These are phyloP conservation scores for Aulographum hederae DNA, from an alignment of 2,329 filamentous ascomycete genomes.

Conservation along the genomic window DNA sequence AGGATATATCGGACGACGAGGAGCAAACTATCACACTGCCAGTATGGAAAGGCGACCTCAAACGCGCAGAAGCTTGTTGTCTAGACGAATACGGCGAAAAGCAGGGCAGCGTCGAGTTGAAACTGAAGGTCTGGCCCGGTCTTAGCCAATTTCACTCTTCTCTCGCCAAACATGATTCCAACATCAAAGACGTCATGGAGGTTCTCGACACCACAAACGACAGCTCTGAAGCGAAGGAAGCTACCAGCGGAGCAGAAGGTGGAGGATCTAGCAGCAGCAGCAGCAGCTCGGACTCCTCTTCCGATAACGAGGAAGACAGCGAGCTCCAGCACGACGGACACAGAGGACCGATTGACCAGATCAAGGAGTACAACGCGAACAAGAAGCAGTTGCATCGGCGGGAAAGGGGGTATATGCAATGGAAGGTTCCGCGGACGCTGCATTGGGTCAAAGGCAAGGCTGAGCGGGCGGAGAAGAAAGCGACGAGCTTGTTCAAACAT, in stretches of 20 bases:
- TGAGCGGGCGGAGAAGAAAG: slow-evolving; percentile 27
- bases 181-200: slow-evolving; percentile 43
- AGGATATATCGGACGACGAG: slow-evolving; percentile 51
- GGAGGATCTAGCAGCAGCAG: slow-evolving; percentile 1
- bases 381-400: slow-evolving; percentile 42
- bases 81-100: slow-evolving; percentile 37
- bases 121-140: slow-evolving; percentile 41
- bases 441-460: slow-evolving; percentile 43
- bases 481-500: slow-evolving; percentile 35
- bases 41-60: slow-evolving; percentile 49
- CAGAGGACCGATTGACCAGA: slow-evolving; percentile 29
- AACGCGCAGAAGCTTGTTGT: slow-evolving; percentile 30
- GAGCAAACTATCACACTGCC: slow-evolving; percentile 37
- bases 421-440: slow-evolving; percentile 34
- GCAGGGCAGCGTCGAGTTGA: slow-evolving; percentile 39
- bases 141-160: slow-evolving; percentile 39
- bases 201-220: slow-evolving; percentile 43
- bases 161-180: slow-evolving; percentile 34
- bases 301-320: slow-evolving; percentile 9
- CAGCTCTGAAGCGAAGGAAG: slow-evolving; percentile 22
- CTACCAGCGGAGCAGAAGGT: slow-evolving; percentile 10
- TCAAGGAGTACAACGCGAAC: slow-evolving; percentile 42
- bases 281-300: slow-evolving; percentile 8
- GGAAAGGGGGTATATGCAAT: slow-evolving; percentile 58
- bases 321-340: slow-evolving; percentile 16